phyloP scores from a whole-genome alignment of 2,329 filamentous ascomycete species.

The Nemania sp. region DNA sequence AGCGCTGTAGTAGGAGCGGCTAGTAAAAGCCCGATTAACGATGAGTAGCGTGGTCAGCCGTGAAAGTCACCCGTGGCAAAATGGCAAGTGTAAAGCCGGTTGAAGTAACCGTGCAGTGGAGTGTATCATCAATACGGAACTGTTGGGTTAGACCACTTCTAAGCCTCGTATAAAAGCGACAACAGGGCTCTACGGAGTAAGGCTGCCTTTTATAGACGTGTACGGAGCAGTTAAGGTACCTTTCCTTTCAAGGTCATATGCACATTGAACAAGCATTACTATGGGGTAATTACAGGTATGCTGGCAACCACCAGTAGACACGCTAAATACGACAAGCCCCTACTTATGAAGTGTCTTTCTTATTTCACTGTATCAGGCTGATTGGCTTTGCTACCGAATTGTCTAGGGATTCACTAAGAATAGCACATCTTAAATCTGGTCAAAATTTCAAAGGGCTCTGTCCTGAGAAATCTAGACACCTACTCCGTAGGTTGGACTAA shows the following conservation, averaged over 20 bases:
- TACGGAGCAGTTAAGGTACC: too few species aligned
- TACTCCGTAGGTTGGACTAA: too few species aligned
- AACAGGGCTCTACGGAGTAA: background rate
- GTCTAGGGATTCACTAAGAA: constrained; percentile 16
- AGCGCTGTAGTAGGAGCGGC: background rate
- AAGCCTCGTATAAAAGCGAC: background rate
- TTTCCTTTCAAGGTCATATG: too few species aligned
- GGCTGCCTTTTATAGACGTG: constrained; percentile 7
- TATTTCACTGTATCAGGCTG: too few species aligned
- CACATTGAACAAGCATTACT: too few species aligned
- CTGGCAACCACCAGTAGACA: too few species aligned
- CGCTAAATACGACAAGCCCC: too few species aligned
- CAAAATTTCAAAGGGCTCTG: too few species aligned
- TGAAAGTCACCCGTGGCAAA: background rate
- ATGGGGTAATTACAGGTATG: too few species aligned
- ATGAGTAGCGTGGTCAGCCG: constrained; percentile 1
- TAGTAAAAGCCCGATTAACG: background rate
- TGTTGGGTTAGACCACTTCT: background rate
- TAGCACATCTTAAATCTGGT: constrained; percentile 18
- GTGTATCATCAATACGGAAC: too few species aligned
- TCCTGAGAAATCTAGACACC: too few species aligned
- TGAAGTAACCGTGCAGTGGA: background rate
- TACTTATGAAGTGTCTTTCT: background rate
- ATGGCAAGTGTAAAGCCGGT: background rate
- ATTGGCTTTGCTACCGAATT: constrained; percentile 11